Conservation (phyloP, 768 basidiomycete genomes). For the Trametes sanguinea region DNA sequence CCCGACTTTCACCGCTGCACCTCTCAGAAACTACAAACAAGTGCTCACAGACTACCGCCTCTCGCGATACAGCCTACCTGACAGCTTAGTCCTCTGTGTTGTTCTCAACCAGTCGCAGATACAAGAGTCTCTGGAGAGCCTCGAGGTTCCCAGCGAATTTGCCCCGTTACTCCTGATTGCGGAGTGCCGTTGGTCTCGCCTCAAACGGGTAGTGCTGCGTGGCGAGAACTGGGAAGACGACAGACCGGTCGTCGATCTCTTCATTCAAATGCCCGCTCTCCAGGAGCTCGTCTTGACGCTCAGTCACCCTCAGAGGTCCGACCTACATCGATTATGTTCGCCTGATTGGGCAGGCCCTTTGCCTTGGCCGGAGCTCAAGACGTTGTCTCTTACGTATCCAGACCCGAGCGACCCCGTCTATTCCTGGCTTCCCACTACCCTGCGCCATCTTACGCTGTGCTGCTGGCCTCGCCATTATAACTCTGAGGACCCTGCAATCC, state of each 20-base stretch:
- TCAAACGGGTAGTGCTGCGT: background rate
- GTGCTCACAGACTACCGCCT: background rate
- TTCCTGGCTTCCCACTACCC: background rate
- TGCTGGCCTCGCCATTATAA: constrained; percentile 9
- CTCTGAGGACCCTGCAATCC: background rate
- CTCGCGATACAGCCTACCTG: background rate
- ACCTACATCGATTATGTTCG: background rate
- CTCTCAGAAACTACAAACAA: background rate
- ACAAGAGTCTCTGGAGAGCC: background rate
- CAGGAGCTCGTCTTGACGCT: background rate
- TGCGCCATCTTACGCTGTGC: background rate
- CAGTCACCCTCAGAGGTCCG: background rate
- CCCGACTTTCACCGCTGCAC: background rate
- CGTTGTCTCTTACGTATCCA: background rate
- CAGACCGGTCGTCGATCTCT: background rate
- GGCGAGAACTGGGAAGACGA: background rate
- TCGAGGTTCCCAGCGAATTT: background rate
- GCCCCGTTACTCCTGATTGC: background rate
- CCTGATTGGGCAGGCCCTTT: background rate
- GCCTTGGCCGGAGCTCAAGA: background rate
- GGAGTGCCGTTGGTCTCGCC: background rate
- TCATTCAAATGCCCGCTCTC: background rate
- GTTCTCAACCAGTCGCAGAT: background rate
- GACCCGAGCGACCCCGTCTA: background rate
- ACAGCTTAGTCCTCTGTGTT: background rate